Conservation (phyloP, 805 yeast species). For the Candida sakaeoensis region DNA sequence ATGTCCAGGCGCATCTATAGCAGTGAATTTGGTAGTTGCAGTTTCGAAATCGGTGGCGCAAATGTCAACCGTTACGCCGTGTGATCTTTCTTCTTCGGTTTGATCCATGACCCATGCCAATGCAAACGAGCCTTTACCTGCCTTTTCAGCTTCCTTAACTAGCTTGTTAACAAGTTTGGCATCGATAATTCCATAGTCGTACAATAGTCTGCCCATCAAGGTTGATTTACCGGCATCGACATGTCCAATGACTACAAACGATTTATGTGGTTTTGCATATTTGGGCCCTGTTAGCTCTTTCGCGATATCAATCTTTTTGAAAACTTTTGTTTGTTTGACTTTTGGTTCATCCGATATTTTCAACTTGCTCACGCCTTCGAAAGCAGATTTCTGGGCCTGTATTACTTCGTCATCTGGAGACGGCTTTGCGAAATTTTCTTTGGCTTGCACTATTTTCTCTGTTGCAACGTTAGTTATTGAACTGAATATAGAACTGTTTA, state of each 20-base stretch:
- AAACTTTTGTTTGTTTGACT: constrained; percentile 34
- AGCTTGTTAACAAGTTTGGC: constrained; percentile 59
- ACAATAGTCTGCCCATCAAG: constrained; percentile 67
- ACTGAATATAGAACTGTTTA: constrained; percentile 19
- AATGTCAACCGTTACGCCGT: constrained; percentile 80
- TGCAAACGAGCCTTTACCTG: constrained; percentile 77
- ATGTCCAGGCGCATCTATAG: constrained; percentile 86
- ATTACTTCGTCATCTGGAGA: constrained; percentile 80
- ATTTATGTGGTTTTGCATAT: constrained; percentile 49
- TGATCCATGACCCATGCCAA: constrained; percentile 86
- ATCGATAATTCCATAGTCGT: constrained; percentile 65
- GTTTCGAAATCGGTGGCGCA: constrained; percentile 69
- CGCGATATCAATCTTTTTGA: constrained; percentile 40
- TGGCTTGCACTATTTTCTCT: constrained; percentile 37
- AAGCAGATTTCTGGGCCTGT: constrained; percentile 52
- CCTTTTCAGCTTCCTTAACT: constrained; percentile 58
- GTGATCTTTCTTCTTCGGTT: constrained; percentile 65
- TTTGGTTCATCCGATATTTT: constrained; percentile 15
- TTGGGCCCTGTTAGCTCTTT: constrained; percentile 32
- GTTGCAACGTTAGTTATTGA: constrained; percentile 41
- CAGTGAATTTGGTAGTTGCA: constrained; percentile 49
- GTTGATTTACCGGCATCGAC: constrained; percentile 87
- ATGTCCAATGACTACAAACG: constrained; percentile 82
- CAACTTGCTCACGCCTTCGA: constrained; percentile 30
- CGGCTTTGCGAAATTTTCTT: constrained; percentile 57